These are phyloP conservation scores for Ascodesmis nigricans DNA, from an alignment of 495 filamentous ascomycete genomes.

Conservation along the genomic window DNA sequence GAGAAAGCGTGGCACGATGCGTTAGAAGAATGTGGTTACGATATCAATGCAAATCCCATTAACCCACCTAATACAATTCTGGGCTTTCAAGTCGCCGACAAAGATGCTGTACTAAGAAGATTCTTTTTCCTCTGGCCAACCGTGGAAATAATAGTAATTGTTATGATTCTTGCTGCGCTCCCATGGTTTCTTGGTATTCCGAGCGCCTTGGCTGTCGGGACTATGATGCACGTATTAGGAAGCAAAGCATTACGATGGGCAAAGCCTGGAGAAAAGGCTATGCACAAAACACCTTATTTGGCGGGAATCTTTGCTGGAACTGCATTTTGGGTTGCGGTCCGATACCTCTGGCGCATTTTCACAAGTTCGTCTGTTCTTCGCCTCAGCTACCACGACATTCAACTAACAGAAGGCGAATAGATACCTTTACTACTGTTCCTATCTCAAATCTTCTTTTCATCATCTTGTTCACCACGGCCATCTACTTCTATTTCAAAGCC, in stretches of 20 bases:
- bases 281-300: constrained; percentile 81
- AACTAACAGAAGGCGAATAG: constrained; percentile 24
- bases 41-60: constrained; percentile 49
- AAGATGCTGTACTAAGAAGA: constrained; percentile 48
- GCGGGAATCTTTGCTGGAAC: constrained; percentile 81
- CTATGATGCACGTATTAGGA: constrained; percentile 55
- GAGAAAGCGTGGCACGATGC: constrained; percentile 60
- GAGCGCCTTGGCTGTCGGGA: constrained; percentile 38
- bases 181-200: constrained; percentile 57
- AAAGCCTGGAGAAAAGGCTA: constrained; percentile 60
- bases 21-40: constrained; percentile 64
- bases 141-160: constrained; percentile 40
- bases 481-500: constrained; percentile 66
- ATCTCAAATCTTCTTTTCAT: constrained; percentile 56
- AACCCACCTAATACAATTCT: constrained; percentile 24
- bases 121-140: constrained; percentile 88
- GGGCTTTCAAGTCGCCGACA: constrained; percentile 37
- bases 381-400: constrained; percentile 8
- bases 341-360: constrained; percentile 52
- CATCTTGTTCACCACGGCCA: constrained; percentile 37
- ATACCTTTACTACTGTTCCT: constrained; percentile 38
- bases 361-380: constrained; percentile 33
- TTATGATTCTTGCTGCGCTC: constrained; percentile 52
- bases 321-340: constrained; percentile 57
- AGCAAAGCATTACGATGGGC: constrained; percentile 58